A percentile compares a stretch with the other conserved stretches of the same genome.
phyloP scores from a whole-genome alignment of 768 basidiomycete species.

The Phlegmacium glaucopus region DNA sequence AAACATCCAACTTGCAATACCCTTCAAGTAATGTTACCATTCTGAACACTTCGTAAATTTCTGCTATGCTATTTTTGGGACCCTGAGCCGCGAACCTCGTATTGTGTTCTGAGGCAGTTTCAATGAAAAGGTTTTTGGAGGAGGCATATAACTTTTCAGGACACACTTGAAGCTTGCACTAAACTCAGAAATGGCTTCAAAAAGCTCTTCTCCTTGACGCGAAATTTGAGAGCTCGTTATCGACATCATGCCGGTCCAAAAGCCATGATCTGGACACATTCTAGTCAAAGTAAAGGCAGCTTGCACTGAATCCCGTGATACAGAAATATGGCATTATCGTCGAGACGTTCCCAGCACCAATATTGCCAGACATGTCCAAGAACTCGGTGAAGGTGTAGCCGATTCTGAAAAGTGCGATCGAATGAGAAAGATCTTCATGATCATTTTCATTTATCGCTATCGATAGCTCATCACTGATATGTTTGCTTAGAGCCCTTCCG shows the following conservation, averaged over 20 bases:
- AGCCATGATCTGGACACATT: slow-evolving; percentile 36
- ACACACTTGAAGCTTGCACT: too few species aligned
- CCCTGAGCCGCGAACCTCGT: too few species aligned
- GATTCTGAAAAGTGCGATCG: slow-evolving; percentile 47
- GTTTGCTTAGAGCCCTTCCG: slow-evolving; percentile 38
- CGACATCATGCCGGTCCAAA: slow-evolving; percentile 7
- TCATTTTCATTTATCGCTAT: too few species aligned
- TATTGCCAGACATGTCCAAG: slow-evolving; percentile 46
- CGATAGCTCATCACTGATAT: not conserved
- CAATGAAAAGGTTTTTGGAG: too few species aligned
- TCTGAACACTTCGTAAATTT: too few species aligned
- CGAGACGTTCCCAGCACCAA: slow-evolving; percentile 44
- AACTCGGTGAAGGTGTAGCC: slow-evolving; percentile 47
- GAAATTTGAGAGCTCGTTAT: slow-evolving; percentile 15
- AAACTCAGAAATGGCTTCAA: slow-evolving; percentile 9
- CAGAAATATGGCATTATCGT: slow-evolving; percentile 36
- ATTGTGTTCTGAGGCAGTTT: too few species aligned
- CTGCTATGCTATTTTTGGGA: too few species aligned
- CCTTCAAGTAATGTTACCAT: too few species aligned
- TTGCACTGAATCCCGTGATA: slow-evolving; percentile 46
- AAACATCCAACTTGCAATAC: too few species aligned
- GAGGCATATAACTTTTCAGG: too few species aligned
- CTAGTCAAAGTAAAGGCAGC: slow-evolving; percentile 37
- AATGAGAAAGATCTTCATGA: too few species aligned
- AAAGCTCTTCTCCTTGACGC: slow-evolving; percentile 20